Base-by-base conservation (phyloP, 31 red algal species). In the Asparagopsis taxiformis region DNA sequence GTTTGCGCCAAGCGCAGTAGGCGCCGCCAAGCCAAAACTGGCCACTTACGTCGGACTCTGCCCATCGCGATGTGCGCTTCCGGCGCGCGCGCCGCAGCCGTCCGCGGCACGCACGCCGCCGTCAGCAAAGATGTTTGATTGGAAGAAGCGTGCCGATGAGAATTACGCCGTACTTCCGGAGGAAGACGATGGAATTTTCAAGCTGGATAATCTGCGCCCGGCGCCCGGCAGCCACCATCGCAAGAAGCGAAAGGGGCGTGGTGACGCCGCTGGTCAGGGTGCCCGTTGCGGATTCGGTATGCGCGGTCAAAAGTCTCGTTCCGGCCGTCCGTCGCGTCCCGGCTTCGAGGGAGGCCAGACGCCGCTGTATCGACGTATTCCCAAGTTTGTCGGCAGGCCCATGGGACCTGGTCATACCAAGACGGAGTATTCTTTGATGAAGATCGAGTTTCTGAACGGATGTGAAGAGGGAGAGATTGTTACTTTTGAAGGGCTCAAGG, bases 321-420 rank as follows among this genome's bases (percentile, higher is more conserved):
- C 88, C 19, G 96, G 96, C 25, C 62, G 81, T 29, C 54, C 67
- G 21, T 73, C 77, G 50, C 87, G 96, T 44, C 92, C 86, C n/a
- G 96, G 96, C 7, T 99, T 99, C 78, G 96, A 99, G 77, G 96
- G 96, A 25, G 96, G 96, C 51, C 96, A 99, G 79, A 99, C 88
- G 23, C 96, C 96, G 53, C 72, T 99, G 26, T 95, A 99, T 62
- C 72, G 96, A 41, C 75, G 96, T 24, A 22, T 99, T 44, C 96
- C 96, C 7, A 99, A 99, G 91, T 94, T 82, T 76, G 86, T 91
- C n/a, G 96, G 96, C 2, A 70, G 82, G 53, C 96, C 96, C 20
- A 87, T 89, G 81, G 96, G 96, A 21, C 82, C 87, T 19, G 86
- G 96, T 16, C 96, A 99, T 70, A 74, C 70, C 31, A 87, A 88